These are phyloP conservation scores for Arxiozyma slooffiae DNA, from an alignment of 1,139 yeast species.

Conservation along the genomic window DNA sequence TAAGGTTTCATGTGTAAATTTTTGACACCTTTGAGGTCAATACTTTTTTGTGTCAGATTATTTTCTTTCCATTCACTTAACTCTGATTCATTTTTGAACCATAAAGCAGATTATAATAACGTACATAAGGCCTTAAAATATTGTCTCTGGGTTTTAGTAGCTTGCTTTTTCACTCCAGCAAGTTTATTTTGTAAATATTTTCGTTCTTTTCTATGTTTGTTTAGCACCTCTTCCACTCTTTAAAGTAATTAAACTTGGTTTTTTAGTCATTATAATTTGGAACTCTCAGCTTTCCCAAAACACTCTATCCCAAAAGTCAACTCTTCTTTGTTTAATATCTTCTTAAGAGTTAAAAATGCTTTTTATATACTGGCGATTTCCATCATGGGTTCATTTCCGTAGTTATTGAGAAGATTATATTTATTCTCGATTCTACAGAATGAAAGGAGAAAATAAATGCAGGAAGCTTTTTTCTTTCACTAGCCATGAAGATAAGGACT, in stretches of 20 bases:
- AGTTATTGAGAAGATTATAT: too few relatives aligned
- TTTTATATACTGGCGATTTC: too few relatives aligned
- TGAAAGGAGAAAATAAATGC: too few relatives aligned
- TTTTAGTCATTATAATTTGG: too few relatives aligned
- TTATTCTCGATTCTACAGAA: too few relatives aligned
- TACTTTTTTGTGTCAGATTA: not conserved
- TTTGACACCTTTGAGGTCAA: not conserved
- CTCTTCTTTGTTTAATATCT: too few relatives aligned
- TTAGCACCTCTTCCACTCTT: conserved; percentile 41
- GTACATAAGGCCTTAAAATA: conserved; percentile 46
- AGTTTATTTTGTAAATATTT: conserved; percentile 56
- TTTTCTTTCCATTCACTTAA: conserved; percentile 20
- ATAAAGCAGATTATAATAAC: conserved; percentile 48
- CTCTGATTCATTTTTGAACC: conserved; percentile 46
- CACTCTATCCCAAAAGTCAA: too few relatives aligned
- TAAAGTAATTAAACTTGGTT: not conserved
- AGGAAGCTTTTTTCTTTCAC: too few relatives aligned
- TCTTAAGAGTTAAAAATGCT: too few relatives aligned
- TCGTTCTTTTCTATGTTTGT: conserved; percentile 60
- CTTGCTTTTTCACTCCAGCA: conserved; percentile 74
- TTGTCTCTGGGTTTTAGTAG: conserved; percentile 68
- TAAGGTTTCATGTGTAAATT: conserved; percentile 7
- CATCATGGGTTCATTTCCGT: too few relatives aligned
- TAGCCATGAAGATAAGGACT: too few relatives aligned
- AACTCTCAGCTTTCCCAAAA: too few relatives aligned